Base-by-base conservation (phyloP, 176 grass and related monocot species). In the Paspalum vaginatum region DNA sequence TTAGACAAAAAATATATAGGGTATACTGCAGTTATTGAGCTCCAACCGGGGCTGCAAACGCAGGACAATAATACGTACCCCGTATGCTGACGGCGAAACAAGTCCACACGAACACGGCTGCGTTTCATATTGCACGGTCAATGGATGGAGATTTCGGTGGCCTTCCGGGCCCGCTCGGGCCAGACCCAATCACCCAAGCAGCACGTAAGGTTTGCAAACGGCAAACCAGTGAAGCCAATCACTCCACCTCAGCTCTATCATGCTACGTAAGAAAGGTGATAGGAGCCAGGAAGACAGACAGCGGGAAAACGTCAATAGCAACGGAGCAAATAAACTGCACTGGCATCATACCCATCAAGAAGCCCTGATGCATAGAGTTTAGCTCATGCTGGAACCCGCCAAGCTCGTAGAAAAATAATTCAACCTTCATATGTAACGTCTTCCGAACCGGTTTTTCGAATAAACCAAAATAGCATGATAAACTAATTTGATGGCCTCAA, bases 221-320 rank as follows among this genome's bases (percentile, higher is more conserved):
- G 21, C 27, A 15, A 44, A 37, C 66, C 15, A 62, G n/a, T n/a
- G n/a, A n/a, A n/a, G n/a, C n/a, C n/a, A n/a, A 78, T 62, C 16
- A 11, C 4, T 63, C 46, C 55, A 44, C 14, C 32, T 70, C 56
- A 72, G n/a, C 16, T 32, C 55, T 38, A 79, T 85, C 57, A 70
- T 55, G 75, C 43, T 37, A 79, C 67, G 8, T 79, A 15, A 71
- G 65, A 71, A 72, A 85, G 7, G 18, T 11, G 21, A n/a, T n/a
- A 25, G 57, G 22, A 3, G 5, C 53, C 25, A 25, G 11, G 5
- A 47, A 38, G 32, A 72, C 11, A 55, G 67, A 65, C 17, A 44
- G 67, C 25, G 8, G 22, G 2, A 27, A 20, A 71, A 79, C 11
- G 16, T 54, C 39, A 32, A 32, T 6, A 37, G 16, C 3, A 26